phyloP scores from a whole-genome alignment of 352 stramenopile species.

The Phytophthora sp. region DNA sequence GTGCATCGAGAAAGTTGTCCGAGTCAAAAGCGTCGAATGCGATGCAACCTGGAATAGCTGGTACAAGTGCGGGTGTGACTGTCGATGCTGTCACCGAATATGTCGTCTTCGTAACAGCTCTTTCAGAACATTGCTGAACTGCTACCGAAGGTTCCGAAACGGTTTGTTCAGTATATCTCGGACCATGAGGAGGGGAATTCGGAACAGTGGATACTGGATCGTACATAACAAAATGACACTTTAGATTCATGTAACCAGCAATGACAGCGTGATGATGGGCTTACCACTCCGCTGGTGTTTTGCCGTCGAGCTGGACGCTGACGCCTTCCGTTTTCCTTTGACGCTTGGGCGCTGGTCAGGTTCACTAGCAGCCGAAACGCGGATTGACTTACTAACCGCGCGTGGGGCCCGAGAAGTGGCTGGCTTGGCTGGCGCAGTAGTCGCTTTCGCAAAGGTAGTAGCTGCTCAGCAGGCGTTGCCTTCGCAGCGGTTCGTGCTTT shows the following conservation, averaged over 20 bases:
- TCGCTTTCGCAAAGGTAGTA: not conserved
- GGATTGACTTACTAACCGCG: no score
- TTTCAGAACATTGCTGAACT: no score
- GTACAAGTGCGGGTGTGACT: not conserved
- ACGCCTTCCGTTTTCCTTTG: no score
- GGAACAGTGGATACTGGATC: not conserved
- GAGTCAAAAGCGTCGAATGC: not conserved
- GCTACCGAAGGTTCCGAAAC: no score
- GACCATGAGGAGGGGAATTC: not conserved
- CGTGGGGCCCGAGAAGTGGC: no score
- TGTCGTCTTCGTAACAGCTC: no score
- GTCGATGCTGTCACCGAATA: not conserved
- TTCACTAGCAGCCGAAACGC: no score
- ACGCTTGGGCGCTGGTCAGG: no score
- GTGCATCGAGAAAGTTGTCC: constrained; percentile 6
- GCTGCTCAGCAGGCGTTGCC: not conserved
- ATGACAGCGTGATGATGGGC: not conserved
- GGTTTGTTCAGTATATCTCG: not conserved
- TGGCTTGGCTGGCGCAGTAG: not conserved
- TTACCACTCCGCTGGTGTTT: not conserved
- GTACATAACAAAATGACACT: not conserved
- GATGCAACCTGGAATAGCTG: not conserved
- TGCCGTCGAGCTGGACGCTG: not conserved
- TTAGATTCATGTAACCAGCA: not conserved
- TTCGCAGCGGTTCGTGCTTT: not conserved